Percentiles rank a stretch among this genome's conserved stretches.
Conservation (phyloP, 139 green algal genomes). For the Closterium sp. region DNA sequence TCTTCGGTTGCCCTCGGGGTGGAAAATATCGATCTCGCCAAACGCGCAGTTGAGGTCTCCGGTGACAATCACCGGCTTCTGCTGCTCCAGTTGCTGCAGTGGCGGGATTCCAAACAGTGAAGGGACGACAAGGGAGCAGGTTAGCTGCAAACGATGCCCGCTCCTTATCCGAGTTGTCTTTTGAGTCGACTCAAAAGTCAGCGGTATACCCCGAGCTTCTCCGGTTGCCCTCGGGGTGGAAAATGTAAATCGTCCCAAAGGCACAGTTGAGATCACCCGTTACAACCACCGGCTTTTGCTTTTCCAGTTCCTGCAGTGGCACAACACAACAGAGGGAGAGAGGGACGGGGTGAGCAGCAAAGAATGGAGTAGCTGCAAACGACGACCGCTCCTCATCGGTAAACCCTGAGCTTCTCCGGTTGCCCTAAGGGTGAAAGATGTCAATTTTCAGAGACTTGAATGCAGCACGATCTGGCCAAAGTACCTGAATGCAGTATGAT, state of each 20-base stretch:
- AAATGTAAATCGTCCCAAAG: constrained; percentile 49
- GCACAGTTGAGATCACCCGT: constrained; percentile 52
- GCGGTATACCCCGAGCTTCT: not conserved
- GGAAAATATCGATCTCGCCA: constrained; percentile 54
- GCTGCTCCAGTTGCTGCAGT: constrained; percentile 27
- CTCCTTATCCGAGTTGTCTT: constrained; percentile 21
- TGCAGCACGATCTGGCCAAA: too few species aligned
- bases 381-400: too few species aligned
- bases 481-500: too few species aligned
- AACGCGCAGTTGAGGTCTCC: constrained; percentile 53
- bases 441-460: too few species aligned
- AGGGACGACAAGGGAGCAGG: not conserved
- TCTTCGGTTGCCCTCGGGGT: constrained; percentile 21
- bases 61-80: constrained; percentile 53
- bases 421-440: constrained; percentile 47
- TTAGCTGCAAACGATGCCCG: too few species aligned
- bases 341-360: not conserved
- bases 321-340: too few species aligned
- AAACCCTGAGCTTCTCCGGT: not conserved
- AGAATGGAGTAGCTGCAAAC: too few species aligned
- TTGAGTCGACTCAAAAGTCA: too few species aligned
- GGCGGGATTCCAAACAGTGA: not conserved
- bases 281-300: constrained; percentile 53
- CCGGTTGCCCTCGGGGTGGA: constrained; percentile 31
- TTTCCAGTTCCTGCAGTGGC: constrained; percentile 40